phyloP scores from a whole-genome alignment of 345 rosid species.

The Noccaea bulbosa region DNA sequence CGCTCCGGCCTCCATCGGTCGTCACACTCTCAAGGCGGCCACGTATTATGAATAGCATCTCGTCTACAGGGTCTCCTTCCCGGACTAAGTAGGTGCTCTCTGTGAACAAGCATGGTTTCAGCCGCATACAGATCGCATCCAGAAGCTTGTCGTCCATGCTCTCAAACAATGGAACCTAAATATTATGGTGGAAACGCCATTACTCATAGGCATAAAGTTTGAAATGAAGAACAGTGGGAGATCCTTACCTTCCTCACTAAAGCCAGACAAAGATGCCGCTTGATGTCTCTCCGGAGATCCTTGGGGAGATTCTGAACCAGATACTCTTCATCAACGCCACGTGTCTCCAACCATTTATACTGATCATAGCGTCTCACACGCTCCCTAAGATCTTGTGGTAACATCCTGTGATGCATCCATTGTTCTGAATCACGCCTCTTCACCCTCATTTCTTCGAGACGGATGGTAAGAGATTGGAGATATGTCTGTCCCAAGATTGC shows the following conservation, averaged over 20 bases:
- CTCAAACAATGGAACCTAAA: constrained; percentile 82
- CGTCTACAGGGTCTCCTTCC: constrained; percentile 95
- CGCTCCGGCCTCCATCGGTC: constrained; percentile 94
- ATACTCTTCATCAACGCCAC: constrained; percentile 89
- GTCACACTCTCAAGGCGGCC: constrained; percentile 94
- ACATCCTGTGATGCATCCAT: constrained; percentile 98
- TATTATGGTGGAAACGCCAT: constrained; percentile 17
- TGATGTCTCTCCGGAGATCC: constrained; percentile 94
- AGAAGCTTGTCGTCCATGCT: constrained; percentile 91
- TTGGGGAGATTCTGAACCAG: constrained; percentile 82
- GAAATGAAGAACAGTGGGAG: constrained; percentile 9
- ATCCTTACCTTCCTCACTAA: constrained; percentile 83
- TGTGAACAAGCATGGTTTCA: constrained; percentile 83
- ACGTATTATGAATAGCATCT: constrained; percentile 93
- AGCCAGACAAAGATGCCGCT: constrained; percentile 89
- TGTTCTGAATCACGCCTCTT: constrained; percentile 97
- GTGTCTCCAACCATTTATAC: constrained; percentile 94
- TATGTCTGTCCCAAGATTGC: constrained; percentile 64
- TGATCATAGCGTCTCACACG: constrained; percentile 94
- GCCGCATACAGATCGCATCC: constrained; percentile 92
- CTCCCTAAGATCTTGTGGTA: constrained; percentile 79
- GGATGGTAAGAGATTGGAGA: constrained; percentile 89
- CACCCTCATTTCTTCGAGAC: constrained; percentile 96
- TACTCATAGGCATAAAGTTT: background rate
- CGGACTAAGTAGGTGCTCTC: constrained; percentile 79